These are phyloP conservation scores for Vanderwaltozyma polyspora DNA, from an alignment of 805 yeast genomes.

Conservation along the genomic window DNA sequence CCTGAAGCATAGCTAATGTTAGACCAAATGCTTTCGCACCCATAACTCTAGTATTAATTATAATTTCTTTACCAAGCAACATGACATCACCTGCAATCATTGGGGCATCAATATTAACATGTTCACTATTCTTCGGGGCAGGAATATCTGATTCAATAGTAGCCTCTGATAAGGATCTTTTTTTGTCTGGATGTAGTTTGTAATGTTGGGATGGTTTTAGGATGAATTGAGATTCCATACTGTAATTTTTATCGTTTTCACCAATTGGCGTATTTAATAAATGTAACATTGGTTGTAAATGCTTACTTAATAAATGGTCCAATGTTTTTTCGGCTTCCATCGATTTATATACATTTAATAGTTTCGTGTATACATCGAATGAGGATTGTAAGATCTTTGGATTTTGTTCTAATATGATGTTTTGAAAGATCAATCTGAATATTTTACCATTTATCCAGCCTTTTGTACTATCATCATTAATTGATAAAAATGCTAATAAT, in stretches of 20 bases:
- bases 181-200: slow-evolving; percentile 24
- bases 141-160: slow-evolving; percentile 33
- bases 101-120: slow-evolving; percentile 86
- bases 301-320: slow-evolving; percentile 44
- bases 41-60: slow-evolving; percentile 63
- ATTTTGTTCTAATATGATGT: slow-evolving; percentile 82
- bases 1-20: slow-evolving; percentile 40
- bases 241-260: slow-evolving; percentile 75
- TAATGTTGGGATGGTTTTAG: slow-evolving; percentile 56
- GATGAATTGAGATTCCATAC: slow-evolving; percentile 65
- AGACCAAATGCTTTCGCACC: slow-evolving; percentile 71
- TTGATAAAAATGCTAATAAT: slow-evolving; percentile 59
- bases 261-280: slow-evolving; percentile 91
- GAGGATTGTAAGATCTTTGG: slow-evolving; percentile 56
- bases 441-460: slow-evolving; percentile 72
- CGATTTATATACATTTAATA: slow-evolving; percentile 38
- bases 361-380: slow-evolving; percentile 42
- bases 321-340: slow-evolving; percentile 31
- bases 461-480: slow-evolving; percentile 39
- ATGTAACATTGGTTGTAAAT: slow-evolving; percentile 48
- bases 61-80: slow-evolving; percentile 62
- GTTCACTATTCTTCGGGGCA: slow-evolving; percentile 39
- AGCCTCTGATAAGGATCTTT: slow-evolving; percentile 22
- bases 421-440: slow-evolving; percentile 72
- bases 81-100: slow-evolving; percentile 85